Percentiles rank a stretch among this genome's conserved stretches.
phyloP scores from a whole-genome alignment of 2,329 filamentous ascomycete species.

The Beauveria scarabaeidicola region DNA sequence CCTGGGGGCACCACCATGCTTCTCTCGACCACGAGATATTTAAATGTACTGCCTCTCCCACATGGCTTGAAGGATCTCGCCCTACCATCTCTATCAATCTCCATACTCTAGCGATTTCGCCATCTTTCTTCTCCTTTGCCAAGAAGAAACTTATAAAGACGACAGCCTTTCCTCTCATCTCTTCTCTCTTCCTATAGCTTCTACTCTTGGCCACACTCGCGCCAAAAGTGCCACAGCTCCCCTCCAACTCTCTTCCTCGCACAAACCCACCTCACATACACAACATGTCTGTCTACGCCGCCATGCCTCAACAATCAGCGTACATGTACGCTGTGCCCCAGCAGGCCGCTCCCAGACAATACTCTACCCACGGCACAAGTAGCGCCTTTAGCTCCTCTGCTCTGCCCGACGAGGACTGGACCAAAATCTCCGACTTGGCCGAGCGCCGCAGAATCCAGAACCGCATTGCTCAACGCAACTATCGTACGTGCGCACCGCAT shows the following conservation, averaged over 20 bases:
- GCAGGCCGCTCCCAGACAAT: slow-evolving; percentile 51
- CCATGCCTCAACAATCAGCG: slow-evolving; percentile 12
- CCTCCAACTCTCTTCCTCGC: neutral
- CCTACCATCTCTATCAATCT: slow-evolving; percentile 11
- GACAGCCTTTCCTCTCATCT: neutral
- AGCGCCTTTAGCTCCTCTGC: slow-evolving; percentile 92
- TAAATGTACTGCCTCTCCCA: slow-evolving; percentile 12
- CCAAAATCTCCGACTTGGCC: slow-evolving; percentile 94
- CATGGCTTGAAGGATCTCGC: slow-evolving; percentile 12
- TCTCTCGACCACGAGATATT: slow-evolving; percentile 9
- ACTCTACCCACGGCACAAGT: slow-evolving; percentile 68
- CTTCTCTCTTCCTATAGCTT: neutral
- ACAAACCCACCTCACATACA: neutral
- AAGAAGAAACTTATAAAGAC: slow-evolving; percentile 5
- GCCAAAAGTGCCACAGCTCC: neutral
- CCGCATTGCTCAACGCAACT: slow-evolving; percentile 94
- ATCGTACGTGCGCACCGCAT: slow-evolving; percentile 55
- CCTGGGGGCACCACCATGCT: slow-evolving; percentile 5
- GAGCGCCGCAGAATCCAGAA: slow-evolving; percentile 94
- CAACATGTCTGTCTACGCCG: slow-evolving; percentile 12
- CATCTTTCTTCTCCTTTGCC: slow-evolving; percentile 1
- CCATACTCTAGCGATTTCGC: slow-evolving; percentile 5
- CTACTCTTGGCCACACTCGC: slow-evolving; percentile 1
- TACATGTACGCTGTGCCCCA: slow-evolving; percentile 37
- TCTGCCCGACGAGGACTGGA: slow-evolving; percentile 97